phyloP scores from a whole-genome alignment of 768 basidiomycete species.

The Leucosporidium yakuticum region DNA sequence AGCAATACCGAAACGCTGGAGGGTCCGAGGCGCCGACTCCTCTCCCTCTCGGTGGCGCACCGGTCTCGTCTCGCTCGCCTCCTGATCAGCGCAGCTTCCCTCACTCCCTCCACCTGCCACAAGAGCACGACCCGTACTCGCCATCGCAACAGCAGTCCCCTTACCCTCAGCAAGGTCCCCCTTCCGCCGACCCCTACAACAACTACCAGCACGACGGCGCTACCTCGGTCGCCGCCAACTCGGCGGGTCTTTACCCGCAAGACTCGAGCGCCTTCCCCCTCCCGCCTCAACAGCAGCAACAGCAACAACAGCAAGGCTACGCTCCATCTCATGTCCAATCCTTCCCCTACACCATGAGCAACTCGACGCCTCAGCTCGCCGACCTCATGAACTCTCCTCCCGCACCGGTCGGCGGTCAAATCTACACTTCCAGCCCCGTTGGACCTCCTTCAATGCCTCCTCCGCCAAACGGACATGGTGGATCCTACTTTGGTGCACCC shows the following conservation, averaged over 20 bases:
- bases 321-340: background rate
- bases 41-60: background rate
- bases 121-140: background rate
- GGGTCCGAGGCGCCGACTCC: background rate
- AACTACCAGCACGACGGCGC: no score
- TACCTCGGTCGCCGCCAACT: no score
- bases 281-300: background rate
- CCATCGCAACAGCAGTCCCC: background rate
- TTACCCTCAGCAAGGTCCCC: background rate
- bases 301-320: background rate
- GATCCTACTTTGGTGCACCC: background rate
- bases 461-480: no score
- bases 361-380: constrained; percentile 6
- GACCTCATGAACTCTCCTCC: constrained; percentile 17
- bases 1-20: constrained; percentile 1
- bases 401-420: background rate
- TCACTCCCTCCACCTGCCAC: background rate
- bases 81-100: background rate
- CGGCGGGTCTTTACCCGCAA: background rate
- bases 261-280: constrained; percentile 25
- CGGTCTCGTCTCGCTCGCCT: background rate
- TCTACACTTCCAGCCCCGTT: background rate
- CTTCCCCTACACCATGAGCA: constrained; percentile 22
- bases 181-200: background rate
- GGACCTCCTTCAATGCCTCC: background rate